Evolutionary conservation across 192 early-diverging fungal species (phyloP), one percentile per base, ranked within the genome.

Genomic region (Coemansia sp.): DNA sequence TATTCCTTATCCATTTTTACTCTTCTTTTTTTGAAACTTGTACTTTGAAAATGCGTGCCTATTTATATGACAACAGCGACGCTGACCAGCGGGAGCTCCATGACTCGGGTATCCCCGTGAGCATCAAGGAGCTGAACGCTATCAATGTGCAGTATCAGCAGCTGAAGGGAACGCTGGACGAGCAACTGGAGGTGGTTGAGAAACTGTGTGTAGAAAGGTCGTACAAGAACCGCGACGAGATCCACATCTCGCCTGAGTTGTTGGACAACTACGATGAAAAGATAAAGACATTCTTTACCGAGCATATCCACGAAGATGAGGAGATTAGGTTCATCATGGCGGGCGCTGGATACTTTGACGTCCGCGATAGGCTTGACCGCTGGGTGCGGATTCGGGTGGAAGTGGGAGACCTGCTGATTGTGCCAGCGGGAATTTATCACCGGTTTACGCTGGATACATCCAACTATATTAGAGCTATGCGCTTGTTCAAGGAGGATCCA

Each of bases 281-380:
- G 80, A 87, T 99, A 68, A 95, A 96, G 85, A 92, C 77, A 11
- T 98, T 98, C 71, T 97, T 94, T 75, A 86, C 88, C 33, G 97
- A 97, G 88, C 95, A 98, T 76, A 85, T 97, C 63, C 96, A 98
- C 79, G 95, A 96, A 65, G 97, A 97, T 69, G 97, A 99, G 86
- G 96, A 99, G 80, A 99, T 99, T 70, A 90, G 97, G 31, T 98
- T 85, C 73, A 90, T 97, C 62, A 64, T 94, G 43, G 95, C 92
- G 16, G 97, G 97, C 16, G 85, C 89, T 22, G 97, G 96, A n/a
- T 99, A 90, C 85, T 96, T 98, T 87, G 96, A 93, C 68, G 89
- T 92, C 44, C 86, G 92, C 47, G 87, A 88, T 71, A 75, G 62
- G 24, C 49, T 68, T 1, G 87, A 90, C 65, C 62, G 81, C 24